Percentiles rank a stretch among this genome's conserved stretches.
Evolutionary conservation across 805 yeast species (phyloP).

Genomic region (Kockiozyma suomiensis): DNA sequence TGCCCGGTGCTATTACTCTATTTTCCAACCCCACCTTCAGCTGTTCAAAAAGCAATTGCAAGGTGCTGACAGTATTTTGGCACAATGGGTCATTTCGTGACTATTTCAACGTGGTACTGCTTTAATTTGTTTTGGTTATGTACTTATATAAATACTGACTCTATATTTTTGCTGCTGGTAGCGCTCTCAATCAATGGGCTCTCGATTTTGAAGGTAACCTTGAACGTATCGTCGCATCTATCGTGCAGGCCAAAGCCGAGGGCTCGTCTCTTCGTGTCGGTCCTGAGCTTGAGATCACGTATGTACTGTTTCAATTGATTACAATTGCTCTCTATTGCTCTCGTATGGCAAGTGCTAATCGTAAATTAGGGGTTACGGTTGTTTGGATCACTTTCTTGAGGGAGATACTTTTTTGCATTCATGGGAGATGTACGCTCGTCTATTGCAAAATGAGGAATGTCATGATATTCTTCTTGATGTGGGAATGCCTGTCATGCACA

Average conservation of each 20-base stretch:
- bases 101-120: slow-evolving; percentile 32
- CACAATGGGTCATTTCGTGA: slow-evolving; percentile 33
- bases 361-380: slow-evolving; percentile 52
- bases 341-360: background rate
- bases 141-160: background rate
- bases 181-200: slow-evolving; percentile 96
- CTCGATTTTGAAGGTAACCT: slow-evolving; percentile 96
- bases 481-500: slow-evolving; percentile 92
- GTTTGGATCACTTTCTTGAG: slow-evolving; percentile 91
- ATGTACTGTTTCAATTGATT: slow-evolving; percentile 42
- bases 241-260: slow-evolving; percentile 67
- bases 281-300: slow-evolving; percentile 91
- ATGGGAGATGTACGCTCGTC: slow-evolving; percentile 91
- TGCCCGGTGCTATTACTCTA: background rate
- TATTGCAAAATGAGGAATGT: slow-evolving; percentile 67
- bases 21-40: background rate
- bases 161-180: background rate
- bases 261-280: slow-evolving; percentile 90
- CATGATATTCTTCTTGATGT: slow-evolving; percentile 81
- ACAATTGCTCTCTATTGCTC: background rate
- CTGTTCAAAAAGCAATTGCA: background rate
- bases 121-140: background rate
- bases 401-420: slow-evolving; percentile 84
- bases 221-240: slow-evolving; percentile 84
- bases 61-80: background rate